phyloP scores from a whole-genome alignment of 2,329 filamentous ascomycete species.

The Fusarium sp. region DNA sequence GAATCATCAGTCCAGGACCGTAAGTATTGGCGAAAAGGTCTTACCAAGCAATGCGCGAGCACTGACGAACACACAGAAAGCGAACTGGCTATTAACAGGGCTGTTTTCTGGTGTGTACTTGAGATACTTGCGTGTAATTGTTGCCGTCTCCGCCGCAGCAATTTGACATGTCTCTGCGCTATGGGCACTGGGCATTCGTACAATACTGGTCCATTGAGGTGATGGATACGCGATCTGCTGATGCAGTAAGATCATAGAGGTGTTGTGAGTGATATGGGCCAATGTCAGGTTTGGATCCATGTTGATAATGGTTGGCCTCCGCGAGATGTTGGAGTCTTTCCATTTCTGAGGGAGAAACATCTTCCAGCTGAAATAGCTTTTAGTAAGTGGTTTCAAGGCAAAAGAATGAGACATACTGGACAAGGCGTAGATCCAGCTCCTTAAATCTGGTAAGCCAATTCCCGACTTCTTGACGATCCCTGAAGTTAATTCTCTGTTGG shows the following conservation, averaged over 20 bases:
- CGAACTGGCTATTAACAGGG: constrained; percentile 50
- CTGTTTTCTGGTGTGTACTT: constrained; percentile 45
- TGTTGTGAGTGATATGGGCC: constrained; percentile 61
- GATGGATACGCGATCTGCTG: constrained; percentile 59
- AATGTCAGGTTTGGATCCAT: constrained; percentile 60
- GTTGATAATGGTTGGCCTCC: constrained; percentile 47
- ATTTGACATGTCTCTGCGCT: constrained; percentile 61
- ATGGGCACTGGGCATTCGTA: constrained; percentile 53
- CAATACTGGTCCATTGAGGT: constrained; percentile 42
- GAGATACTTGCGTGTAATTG: constrained; percentile 59
- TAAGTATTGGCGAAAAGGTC: accelerated
- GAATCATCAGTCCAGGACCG: accelerated
- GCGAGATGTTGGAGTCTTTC: constrained; percentile 50
- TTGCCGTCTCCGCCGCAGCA: constrained; percentile 58
- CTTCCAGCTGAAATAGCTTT: constrained; percentile 48
- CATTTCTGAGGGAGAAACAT: constrained; percentile 40
- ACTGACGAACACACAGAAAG: constrained; percentile 59
- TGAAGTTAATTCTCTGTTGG: constrained; percentile 54
- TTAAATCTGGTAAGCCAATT: constrained; percentile 59
- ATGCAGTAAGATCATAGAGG: constrained; percentile 61
- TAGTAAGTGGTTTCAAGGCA: accelerated
- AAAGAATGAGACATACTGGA: constrained; percentile 45
- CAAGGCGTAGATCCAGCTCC: constrained; percentile 57
- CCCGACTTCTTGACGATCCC: constrained; percentile 52
- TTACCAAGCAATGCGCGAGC: constrained; percentile 53